Percentiles rank a stretch among this genome's conserved stretches.
phyloP scores from a whole-genome alignment of 75 land plant species.

The Pinus tabuliformis region DNA sequence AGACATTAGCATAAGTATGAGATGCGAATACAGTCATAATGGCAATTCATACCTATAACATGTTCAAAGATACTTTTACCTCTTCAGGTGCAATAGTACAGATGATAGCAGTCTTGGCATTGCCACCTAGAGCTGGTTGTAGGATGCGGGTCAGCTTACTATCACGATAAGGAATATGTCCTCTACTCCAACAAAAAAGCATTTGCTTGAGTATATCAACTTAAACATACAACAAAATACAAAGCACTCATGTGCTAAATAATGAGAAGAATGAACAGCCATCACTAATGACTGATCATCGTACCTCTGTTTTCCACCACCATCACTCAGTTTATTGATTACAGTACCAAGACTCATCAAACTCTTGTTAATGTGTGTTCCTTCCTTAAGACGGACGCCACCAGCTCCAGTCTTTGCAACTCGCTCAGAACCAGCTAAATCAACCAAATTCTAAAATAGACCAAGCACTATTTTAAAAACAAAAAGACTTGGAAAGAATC shows the following conservation, averaged over 20 bases:
- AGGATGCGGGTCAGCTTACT: conserved; percentile 98
- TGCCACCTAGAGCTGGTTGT: conserved; percentile 96
- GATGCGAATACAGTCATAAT: background rate
- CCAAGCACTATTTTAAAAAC: background rate
- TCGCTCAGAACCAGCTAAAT: conserved; percentile 98
- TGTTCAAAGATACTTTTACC: conserved; percentile 31
- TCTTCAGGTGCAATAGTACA: conserved; percentile 99
- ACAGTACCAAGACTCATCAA: conserved; percentile 94
- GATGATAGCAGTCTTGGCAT: conserved; percentile 98
- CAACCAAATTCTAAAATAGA: conserved; percentile 80
- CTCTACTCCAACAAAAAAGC: conserved; percentile 42
- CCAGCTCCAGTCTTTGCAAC: conserved; percentile 98
- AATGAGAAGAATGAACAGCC: conserved; percentile 1
- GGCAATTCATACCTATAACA: background rate
- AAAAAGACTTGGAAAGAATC: background rate
- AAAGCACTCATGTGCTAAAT: background rate
- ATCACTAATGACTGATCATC: background rate
- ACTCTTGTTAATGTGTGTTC: conserved; percentile 95
- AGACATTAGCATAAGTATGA: background rate
- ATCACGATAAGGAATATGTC: conserved; percentile 95
- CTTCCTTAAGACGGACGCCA: conserved; percentile 97
- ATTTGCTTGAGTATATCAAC: background rate
- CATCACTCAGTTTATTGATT: conserved; percentile 93
- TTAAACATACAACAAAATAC: conserved; percentile 7
- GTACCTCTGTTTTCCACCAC: conserved; percentile 81